These are phyloP conservation scores for Porphyrellus sp. DNA, from an alignment of 1,284 basidiomycete species.

Conservation along the genomic window DNA sequence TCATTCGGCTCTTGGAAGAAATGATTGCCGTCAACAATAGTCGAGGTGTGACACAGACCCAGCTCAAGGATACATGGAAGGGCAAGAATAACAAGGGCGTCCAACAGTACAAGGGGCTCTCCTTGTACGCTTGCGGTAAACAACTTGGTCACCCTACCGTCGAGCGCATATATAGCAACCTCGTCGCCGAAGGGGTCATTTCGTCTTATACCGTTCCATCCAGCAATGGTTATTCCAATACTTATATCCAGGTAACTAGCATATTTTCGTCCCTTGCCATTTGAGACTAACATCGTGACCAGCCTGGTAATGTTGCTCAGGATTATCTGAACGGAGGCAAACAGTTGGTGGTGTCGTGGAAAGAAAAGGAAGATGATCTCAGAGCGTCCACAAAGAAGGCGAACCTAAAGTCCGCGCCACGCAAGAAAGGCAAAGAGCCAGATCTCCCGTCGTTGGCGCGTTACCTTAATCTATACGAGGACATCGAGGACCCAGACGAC, in stretches of 20 bases:
- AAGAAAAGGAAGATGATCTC: constrained; percentile 20
- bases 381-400: constrained; percentile 28
- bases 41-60: constrained; percentile 45
- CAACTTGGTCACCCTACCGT: constrained; percentile 46
- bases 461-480: constrained; percentile 28
- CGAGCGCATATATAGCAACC: constrained; percentile 58
- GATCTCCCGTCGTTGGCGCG: neutral
- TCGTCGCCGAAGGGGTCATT: constrained; percentile 45
- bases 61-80: constrained; percentile 57
- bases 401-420: constrained; percentile 7
- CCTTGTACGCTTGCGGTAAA: constrained; percentile 55
- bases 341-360: constrained; percentile 27
- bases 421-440: constrained; percentile 27
- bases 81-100: constrained; percentile 53
- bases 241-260: constrained; percentile 27
- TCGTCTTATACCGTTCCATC: constrained; percentile 38
- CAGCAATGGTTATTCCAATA: constrained; percentile 35
- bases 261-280: neutral
- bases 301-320: constrained; percentile 27
- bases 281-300: constrained; percentile 5
- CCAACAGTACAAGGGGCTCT: constrained; percentile 47
- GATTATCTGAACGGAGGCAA: constrained; percentile 24
- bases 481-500: constrained; percentile 32
- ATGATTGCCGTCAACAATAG: constrained; percentile 34
- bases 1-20: constrained; percentile 52